These are phyloP conservation scores for Phyllosticta ampelicida DNA, from an alignment of 2,329 filamentous ascomycete genomes.

Conservation along the genomic window DNA sequence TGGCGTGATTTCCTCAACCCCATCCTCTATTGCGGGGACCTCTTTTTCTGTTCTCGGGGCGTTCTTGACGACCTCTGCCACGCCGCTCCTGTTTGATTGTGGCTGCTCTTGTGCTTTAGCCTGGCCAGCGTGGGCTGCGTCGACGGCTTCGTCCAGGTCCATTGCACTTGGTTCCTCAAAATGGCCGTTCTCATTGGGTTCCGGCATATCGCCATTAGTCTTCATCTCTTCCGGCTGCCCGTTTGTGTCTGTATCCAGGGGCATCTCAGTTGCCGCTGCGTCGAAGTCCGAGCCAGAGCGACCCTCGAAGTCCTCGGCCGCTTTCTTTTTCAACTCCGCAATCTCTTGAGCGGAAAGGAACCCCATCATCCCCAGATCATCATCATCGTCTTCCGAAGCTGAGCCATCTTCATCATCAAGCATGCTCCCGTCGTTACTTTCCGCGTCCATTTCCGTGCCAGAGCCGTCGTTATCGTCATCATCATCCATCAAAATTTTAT, in stretches of 20 bases:
- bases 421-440: conserved; percentile 14
- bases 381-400: conserved; percentile 29
- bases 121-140: neutral
- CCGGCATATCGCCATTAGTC: neutral
- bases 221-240: neutral
- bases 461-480: conserved; percentile 15
- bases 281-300: conserved; percentile 14
- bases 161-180: neutral
- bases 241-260: conserved; percentile 17
- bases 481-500: conserved; percentile 26
- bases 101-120: neutral
- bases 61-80: neutral
- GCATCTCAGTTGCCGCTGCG: conserved; percentile 22
- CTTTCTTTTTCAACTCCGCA: conserved; percentile 6
- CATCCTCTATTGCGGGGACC: conserved; percentile 4
- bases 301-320: conserved; percentile 9
- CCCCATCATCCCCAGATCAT: conserved; percentile 5
- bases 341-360: conserved; percentile 8
- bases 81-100: neutral
- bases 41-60: neutral
- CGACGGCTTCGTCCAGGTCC: neutral
- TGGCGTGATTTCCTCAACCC: conserved; percentile 14
- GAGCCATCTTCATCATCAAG: conserved; percentile 29
- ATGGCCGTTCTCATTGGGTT: neutral
- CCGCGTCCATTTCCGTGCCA: conserved; percentile 7